phyloP scores from a whole-genome alignment of 495 filamentous ascomycete species.

The Tetracladium marchalianum region DNA sequence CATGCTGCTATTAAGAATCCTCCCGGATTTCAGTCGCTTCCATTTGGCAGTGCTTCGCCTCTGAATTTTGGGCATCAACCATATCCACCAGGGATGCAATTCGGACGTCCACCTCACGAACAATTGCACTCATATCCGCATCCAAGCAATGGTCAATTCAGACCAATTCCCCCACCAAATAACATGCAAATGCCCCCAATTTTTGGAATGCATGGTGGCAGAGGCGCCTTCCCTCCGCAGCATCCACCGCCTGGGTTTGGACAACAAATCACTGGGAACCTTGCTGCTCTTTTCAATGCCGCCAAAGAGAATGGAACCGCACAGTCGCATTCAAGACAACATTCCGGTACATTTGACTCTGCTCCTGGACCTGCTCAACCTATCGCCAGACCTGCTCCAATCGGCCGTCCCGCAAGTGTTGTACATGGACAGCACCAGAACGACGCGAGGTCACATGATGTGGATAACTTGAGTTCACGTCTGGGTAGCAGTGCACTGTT shows the following conservation, averaged over 20 bases:
- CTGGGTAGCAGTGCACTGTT: slow-evolving; percentile 93
- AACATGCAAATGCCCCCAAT: slow-evolving; percentile 46
- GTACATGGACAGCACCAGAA: slow-evolving; percentile 37
- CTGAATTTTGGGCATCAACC: slow-evolving; percentile 42
- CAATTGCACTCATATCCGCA: slow-evolving; percentile 38
- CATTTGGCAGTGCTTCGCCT: slow-evolving; percentile 14
- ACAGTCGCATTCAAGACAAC: slow-evolving; percentile 48
- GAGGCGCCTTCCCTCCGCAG: slow-evolving; percentile 50
- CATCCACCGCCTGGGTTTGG: slow-evolving; percentile 45
- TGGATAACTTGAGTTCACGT: slow-evolving; percentile 70
- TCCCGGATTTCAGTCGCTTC: slow-evolving; percentile 32
- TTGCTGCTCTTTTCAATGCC: slow-evolving; percentile 14
- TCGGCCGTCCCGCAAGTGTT: slow-evolving; percentile 76
- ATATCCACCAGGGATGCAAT: slow-evolving; percentile 40
- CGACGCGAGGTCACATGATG: slow-evolving; percentile 26
- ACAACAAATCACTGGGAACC: slow-evolving; percentile 27
- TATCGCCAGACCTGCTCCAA: slow-evolving; percentile 73
- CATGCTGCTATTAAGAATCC: slow-evolving; percentile 30
- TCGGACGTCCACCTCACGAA: slow-evolving; percentile 39
- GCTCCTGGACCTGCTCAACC: slow-evolving; percentile 38
- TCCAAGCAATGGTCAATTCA: slow-evolving; percentile 35
- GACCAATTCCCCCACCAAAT: slow-evolving; percentile 46
- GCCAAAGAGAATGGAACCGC: slow-evolving; percentile 25
- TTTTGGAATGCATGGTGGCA: slow-evolving; percentile 47
- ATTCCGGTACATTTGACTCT: slow-evolving; percentile 46